A percentile compares a stretch with the other conserved stretches of the same genome.
phyloP scores from a whole-genome alignment of 352 stramenopile genomes.

The Phytophthora foliorum region DNA sequence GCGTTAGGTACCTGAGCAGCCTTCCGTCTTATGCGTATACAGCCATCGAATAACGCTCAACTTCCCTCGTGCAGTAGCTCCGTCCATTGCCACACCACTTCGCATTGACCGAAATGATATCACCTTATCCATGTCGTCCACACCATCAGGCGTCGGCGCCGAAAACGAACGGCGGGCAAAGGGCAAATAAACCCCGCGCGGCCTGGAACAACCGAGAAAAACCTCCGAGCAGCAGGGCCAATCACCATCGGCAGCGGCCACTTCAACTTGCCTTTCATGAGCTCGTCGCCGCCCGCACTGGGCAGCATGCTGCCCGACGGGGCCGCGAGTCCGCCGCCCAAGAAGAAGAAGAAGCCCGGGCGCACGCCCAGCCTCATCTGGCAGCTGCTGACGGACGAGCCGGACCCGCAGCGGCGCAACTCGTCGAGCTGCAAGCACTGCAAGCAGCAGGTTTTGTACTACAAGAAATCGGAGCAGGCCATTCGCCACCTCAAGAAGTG shows the following conservation, averaged over 20 bases:
- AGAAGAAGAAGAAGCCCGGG: conserved; percentile 87
- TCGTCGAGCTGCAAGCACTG: conserved; percentile 85
- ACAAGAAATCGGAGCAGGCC: conserved; percentile 90
- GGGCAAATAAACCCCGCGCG: background rate
- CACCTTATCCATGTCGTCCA: background rate
- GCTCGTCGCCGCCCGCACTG: conserved; percentile 25
- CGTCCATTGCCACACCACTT: no score
- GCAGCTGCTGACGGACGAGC: conserved; percentile 86
- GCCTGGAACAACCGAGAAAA: conserved; percentile 26
- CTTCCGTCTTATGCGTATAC: no score
- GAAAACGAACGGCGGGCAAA: background rate
- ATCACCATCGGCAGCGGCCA: conserved; percentile 15
- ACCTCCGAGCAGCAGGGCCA: conserved; percentile 36
- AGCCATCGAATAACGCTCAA: no score
- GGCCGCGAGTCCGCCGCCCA: conserved; percentile 17
- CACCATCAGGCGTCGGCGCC: background rate
- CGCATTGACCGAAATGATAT: background rate
- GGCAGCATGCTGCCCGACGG: conserved; percentile 37
- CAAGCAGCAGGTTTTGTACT: conserved; percentile 88
- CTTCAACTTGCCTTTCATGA: conserved; percentile 56
- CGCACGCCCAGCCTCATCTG: conserved; percentile 80
- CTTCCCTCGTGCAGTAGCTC: no score
- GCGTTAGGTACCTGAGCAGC: no score
- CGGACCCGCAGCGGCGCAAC: conserved; percentile 81
- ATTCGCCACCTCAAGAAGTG: conserved; percentile 89